phyloP scores from a whole-genome alignment of 2,329 filamentous ascomycete genomes.

The Colletotrichum ledebouriae region DNA sequence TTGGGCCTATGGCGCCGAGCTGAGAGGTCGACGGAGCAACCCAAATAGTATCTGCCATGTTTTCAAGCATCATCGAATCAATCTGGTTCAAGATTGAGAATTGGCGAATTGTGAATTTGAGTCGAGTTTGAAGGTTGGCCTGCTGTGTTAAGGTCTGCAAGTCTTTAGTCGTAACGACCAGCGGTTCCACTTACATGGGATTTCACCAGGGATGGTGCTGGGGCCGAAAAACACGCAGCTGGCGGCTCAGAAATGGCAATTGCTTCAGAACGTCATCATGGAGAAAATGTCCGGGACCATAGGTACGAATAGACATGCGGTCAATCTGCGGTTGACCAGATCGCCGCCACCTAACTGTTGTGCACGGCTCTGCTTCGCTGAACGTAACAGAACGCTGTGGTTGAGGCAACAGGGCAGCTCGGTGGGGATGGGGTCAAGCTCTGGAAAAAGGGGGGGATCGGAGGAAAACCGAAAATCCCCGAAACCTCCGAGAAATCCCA shows the following conservation, averaged over 20 bases:
- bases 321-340: neutral
- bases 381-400: neutral
- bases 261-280: neutral
- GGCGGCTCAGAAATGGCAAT: neutral
- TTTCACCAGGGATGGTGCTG: neutral
- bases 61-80: neutral
- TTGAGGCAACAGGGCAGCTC: too few relatives aligned
- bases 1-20: neutral
- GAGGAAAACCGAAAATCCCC: neutral
- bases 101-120: neutral
- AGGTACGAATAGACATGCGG: neutral
- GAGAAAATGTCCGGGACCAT: neutral
- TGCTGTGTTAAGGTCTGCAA: slow-evolving; percentile 4
- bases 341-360: too few relatives aligned
- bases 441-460: neutral
- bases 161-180: neutral
- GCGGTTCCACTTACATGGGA: neutral
- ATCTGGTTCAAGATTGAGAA: neutral
- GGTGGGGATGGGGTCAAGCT: too few relatives aligned
- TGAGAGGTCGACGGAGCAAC: slow-evolving; percentile 7
- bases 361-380: neutral
- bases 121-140: neutral
- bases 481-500: neutral
- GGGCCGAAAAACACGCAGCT: neutral
- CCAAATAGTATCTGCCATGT: slow-evolving; percentile 9